These are phyloP conservation scores for Candida koratica DNA, from an alignment of 805 yeast species.

Conservation along the genomic window DNA sequence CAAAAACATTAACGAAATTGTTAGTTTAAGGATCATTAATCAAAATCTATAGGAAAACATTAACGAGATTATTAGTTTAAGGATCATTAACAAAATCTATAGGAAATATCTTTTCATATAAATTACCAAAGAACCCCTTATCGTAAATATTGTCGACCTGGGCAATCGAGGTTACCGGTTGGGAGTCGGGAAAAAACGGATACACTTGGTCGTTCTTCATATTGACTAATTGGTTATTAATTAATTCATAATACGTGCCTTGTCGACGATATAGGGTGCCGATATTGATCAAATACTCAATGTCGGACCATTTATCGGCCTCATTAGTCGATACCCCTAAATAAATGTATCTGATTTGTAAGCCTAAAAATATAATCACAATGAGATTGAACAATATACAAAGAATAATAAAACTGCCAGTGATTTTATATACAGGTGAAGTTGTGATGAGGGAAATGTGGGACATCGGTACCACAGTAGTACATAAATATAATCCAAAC, in stretches of 20 bases:
- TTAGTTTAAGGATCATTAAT: not conserved
- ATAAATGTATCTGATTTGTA: conserved; percentile 49
- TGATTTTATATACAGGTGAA: conserved; percentile 23
- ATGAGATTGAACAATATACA: conserved; percentile 37
- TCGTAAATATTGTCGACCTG: conserved; percentile 43
- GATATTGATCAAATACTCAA: conserved; percentile 44
- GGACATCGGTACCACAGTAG: conserved; percentile 19
- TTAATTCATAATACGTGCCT: conserved; percentile 23
- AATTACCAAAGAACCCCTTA: conserved; percentile 42
- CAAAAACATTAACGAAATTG: conserved; percentile 7
- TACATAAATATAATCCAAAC: conserved; percentile 41
- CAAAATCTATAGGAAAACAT: not conserved
- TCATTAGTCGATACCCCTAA: conserved; percentile 78
- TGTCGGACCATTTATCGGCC: conserved; percentile 63
- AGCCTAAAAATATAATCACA: conserved; percentile 33
- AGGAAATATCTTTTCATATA: conserved; percentile 20
- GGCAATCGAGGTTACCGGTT: conserved; percentile 8
- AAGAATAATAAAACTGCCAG: conserved; percentile 41
- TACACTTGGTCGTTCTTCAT: conserved; percentile 11
- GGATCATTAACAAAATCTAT: conserved; percentile 1
- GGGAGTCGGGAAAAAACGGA: conserved; percentile 2
- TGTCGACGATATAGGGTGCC: conserved; percentile 24
- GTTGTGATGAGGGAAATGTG: conserved; percentile 17
- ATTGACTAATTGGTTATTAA: conserved; percentile 10
- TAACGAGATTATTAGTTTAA: conserved; percentile 5